These are phyloP conservation scores for Albophoma yamanashiensis DNA, from an alignment of 2,329 filamentous ascomycete species.

Conservation along the genomic window DNA sequence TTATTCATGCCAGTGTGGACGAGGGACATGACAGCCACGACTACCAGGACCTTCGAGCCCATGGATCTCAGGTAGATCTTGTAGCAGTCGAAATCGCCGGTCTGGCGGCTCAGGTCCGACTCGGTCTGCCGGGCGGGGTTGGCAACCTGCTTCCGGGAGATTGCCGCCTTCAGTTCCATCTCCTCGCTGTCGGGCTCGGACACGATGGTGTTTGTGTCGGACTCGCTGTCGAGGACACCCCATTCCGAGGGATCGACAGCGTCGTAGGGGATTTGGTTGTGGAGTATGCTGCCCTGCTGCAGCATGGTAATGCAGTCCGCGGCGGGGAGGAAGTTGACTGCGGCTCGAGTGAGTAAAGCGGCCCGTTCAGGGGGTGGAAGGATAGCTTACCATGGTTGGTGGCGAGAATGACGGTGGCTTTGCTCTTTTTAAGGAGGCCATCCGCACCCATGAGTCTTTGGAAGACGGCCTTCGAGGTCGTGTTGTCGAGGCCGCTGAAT, in stretches of 20 bases:
- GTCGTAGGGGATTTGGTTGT: conserved; percentile 13
- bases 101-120: neutral
- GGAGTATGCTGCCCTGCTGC: conserved; percentile 8
- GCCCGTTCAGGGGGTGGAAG: neutral
- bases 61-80: neutral
- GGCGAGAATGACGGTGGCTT: conserved; percentile 29
- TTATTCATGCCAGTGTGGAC: neutral
- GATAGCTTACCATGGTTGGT: conserved; percentile 18
- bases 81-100: neutral
- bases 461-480: conserved; percentile 31
- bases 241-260: conserved; percentile 3
- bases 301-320: conserved; percentile 16
- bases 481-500: conserved; percentile 32
- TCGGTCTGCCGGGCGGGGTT: neutral
- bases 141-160: neutral
- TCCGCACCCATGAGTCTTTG: conserved; percentile 25
- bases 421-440: conserved; percentile 27
- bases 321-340: conserved; percentile 8
- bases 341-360: neutral
- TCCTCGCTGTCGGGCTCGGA: neutral
- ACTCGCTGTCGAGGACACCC: neutral
- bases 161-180: neutral
- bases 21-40: neutral
- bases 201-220: neutral
- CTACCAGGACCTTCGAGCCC: neutral